A percentile compares a stretch with the other conserved stretches of the same genome.
Conservation (phyloP, 495 filamentous ascomycete species). For the Annulohypoxylon moriforme region DNA sequence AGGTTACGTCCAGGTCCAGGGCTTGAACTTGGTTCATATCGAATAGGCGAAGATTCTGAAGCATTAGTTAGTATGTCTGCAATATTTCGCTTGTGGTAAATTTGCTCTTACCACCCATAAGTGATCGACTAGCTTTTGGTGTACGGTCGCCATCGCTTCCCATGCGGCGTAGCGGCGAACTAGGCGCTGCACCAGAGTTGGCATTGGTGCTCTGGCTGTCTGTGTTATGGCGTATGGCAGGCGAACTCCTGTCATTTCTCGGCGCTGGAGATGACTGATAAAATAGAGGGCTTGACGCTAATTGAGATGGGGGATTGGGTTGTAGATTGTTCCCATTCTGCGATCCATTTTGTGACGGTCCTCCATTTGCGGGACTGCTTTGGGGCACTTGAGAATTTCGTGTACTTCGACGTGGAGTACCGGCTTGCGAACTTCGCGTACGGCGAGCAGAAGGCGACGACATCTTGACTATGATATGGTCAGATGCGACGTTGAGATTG, state of each 20-base stretch:
- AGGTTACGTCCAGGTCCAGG: slow-evolving; percentile 74
- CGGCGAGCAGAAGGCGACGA: slow-evolving; percentile 69
- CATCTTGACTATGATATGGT: slow-evolving; percentile 54
- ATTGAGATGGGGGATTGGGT: slow-evolving; percentile 54
- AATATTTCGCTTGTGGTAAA: background rate
- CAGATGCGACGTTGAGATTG: slow-evolving; percentile 4
- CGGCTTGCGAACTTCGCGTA: slow-evolving; percentile 66
- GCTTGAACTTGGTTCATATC: slow-evolving; percentile 88
- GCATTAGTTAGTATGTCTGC: slow-evolving; percentile 29
- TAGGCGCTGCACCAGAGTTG: slow-evolving; percentile 66
- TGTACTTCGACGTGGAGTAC: slow-evolving; percentile 64
- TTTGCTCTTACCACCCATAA: slow-evolving; percentile 70
- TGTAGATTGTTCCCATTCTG: slow-evolving; percentile 59
- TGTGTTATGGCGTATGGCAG: slow-evolving; percentile 64
- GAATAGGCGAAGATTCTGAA: slow-evolving; percentile 88
- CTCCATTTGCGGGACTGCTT: slow-evolving; percentile 63
- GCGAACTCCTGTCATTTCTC: slow-evolving; percentile 56
- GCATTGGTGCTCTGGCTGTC: slow-evolving; percentile 67
- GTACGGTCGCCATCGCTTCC: slow-evolving; percentile 68
- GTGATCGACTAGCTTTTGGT: slow-evolving; percentile 69
- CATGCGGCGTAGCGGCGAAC: slow-evolving; percentile 73
- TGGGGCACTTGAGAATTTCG: slow-evolving; percentile 62
- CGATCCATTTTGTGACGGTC: slow-evolving; percentile 56
- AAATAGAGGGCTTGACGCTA: slow-evolving; percentile 84
- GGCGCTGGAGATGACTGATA: slow-evolving; percentile 80